phyloP scores from a whole-genome alignment of 2,329 filamentous ascomycete species.

The Colletotrichum sp. region DNA sequence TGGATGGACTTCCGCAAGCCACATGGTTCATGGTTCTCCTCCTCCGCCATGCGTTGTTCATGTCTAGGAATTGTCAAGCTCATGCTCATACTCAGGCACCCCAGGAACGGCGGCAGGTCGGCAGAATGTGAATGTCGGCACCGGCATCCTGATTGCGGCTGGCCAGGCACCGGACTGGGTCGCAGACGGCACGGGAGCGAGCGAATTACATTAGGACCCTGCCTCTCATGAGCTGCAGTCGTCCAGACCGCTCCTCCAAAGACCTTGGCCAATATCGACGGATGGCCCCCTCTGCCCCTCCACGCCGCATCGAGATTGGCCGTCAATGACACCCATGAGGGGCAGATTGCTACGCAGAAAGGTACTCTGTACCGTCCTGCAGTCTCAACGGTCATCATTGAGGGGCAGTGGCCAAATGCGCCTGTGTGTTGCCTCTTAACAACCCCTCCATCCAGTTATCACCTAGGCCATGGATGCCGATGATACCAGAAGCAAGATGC shows the following conservation, averaged over 20 bases:
- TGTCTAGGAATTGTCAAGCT: background rate
- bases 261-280: background rate
- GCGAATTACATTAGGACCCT: background rate
- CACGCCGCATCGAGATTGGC: conserved; percentile 1
- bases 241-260: conserved; percentile 15
- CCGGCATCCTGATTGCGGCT: background rate
- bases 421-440: background rate
- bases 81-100: background rate
- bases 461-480: background rate
- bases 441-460: background rate
- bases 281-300: background rate
- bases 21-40: background rate
- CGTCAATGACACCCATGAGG: background rate
- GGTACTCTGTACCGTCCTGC: background rate
- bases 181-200: background rate
- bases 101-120: background rate
- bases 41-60: background rate
- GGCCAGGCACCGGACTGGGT: background rate
- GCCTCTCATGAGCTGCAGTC: background rate
- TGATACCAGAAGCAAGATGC: background rate
- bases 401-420: background rate
- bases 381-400: background rate
- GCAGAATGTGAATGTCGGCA: background rate
- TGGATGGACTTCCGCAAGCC: background rate
- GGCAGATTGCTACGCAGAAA: background rate